Percentiles rank a stretch among this genome's conserved stretches.
phyloP scores from a whole-genome alignment of 441 rosid genomes.

The Adansonia madagascariensis region DNA sequence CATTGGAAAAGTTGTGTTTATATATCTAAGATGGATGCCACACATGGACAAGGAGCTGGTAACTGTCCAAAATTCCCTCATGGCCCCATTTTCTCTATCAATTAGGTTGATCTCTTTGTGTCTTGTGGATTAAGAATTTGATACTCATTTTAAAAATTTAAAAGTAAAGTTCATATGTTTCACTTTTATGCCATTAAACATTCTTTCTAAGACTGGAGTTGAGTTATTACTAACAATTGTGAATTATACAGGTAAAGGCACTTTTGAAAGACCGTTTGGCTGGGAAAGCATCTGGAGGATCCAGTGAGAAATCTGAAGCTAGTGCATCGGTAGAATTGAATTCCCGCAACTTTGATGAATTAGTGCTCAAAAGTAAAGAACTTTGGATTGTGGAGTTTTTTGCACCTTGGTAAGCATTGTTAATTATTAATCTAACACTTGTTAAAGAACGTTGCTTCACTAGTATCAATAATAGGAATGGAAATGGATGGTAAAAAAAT shows the following conservation, averaged over 20 bases:
- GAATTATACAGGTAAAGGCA: conserved; percentile 61
- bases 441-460: neutral
- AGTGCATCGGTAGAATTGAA: conserved; percentile 77
- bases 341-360: conserved; percentile 84
- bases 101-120: neutral
- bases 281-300: conserved; percentile 82
- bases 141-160: neutral
- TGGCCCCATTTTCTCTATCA: neutral
- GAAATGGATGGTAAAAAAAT: neutral
- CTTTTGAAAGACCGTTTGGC: conserved; percentile 85
- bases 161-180: neutral
- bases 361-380: conserved; percentile 91
- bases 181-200: neutral
- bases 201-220: conserved; percentile 6
- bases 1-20: neutral
- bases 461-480: neutral
- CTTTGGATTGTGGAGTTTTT: conserved; percentile 98
- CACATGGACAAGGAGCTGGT: neutral
- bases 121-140: neutral
- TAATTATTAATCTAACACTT: conserved; percentile 1
- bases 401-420: conserved; percentile 85
- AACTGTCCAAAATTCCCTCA: neutral
- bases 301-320: conserved; percentile 79
- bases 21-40: neutral
- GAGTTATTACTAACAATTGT: neutral